A percentile compares a stretch with the other conserved stretches of the same genome.
Evolutionary conservation across 2,329 filamentous ascomycete species (phyloP).

Genomic region (Fusarium sp.): DNA sequence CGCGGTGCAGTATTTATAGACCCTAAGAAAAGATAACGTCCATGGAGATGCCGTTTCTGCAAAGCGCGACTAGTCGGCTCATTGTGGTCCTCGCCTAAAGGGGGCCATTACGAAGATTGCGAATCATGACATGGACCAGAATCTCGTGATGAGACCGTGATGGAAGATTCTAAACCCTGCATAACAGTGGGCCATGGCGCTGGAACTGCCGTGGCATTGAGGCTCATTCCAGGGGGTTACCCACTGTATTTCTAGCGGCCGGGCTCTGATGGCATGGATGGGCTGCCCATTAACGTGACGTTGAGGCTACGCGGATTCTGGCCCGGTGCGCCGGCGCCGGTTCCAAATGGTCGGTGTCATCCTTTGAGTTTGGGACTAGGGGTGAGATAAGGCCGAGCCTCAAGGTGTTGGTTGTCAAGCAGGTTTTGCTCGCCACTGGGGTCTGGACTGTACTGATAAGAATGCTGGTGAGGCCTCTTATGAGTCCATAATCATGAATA

Average conservation of each 20-base stretch:
- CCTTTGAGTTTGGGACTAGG: background rate
- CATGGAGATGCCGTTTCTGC: background rate
- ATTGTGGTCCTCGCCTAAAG: constrained; percentile 24
- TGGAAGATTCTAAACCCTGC: constrained; percentile 20
- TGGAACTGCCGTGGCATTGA: constrained; percentile 36
- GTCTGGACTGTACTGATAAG: background rate
- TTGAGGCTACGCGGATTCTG: constrained; percentile 20
- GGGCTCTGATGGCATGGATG: background rate
- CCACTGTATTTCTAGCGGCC: background rate
- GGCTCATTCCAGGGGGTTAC: constrained; percentile 27
- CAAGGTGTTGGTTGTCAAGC: constrained; percentile 18
- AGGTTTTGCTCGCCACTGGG: constrained; percentile 16
- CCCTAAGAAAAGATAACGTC: background rate
- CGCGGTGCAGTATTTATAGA: constrained; percentile 21
- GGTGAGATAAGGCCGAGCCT: constrained; percentile 41
- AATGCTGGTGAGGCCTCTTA: constrained; percentile 16
- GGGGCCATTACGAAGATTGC: constrained; percentile 30
- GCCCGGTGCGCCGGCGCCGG: constrained; percentile 29
- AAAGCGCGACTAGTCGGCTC: constrained; percentile 6
- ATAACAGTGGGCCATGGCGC: constrained; percentile 26
- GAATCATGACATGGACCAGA: constrained; percentile 23
- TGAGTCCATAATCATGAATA: background rate
- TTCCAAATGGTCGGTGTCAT: constrained; percentile 26
- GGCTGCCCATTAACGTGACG: constrained; percentile 25
- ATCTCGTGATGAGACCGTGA: constrained; percentile 37